Conservation (phyloP, 495 filamentous ascomycete species). For the Trichoderma virens region DNA sequence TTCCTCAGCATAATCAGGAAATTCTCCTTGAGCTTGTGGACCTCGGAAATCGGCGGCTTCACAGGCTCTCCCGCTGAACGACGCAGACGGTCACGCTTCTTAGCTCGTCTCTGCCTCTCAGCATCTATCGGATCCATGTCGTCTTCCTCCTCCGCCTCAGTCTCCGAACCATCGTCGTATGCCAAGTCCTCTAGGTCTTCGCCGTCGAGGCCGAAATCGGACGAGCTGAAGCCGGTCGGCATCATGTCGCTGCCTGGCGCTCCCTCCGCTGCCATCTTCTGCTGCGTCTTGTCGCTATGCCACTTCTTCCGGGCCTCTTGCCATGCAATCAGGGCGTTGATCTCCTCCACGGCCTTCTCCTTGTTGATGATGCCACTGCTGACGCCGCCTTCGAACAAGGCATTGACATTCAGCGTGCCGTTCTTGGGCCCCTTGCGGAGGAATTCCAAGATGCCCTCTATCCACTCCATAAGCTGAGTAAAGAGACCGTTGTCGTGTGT, state of each 20-base stretch:
- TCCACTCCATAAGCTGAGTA: slow-evolving; percentile 91
- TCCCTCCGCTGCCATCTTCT: slow-evolving; percentile 94
- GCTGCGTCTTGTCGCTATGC: slow-evolving; percentile 94
- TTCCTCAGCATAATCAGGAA: slow-evolving; percentile 80
- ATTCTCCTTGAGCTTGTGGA: slow-evolving; percentile 65
- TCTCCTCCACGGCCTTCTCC: slow-evolving; percentile 65
- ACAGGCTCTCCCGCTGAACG: slow-evolving; percentile 80
- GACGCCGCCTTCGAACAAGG: slow-evolving; percentile 71
- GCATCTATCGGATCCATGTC: slow-evolving; percentile 77
- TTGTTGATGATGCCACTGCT: slow-evolving; percentile 60
- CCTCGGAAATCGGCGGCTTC: slow-evolving; percentile 74
- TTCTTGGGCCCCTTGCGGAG: slow-evolving; percentile 74
- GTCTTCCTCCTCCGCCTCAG: slow-evolving; percentile 66
- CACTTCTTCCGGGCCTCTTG: slow-evolving; percentile 91
- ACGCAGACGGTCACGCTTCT: slow-evolving; percentile 69
- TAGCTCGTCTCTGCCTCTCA: slow-evolving; percentile 67
- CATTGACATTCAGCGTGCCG: slow-evolving; percentile 85
- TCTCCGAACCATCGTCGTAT: slow-evolving; percentile 64
- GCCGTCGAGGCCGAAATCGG: slow-evolving; percentile 84
- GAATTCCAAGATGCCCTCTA: slow-evolving; percentile 94
- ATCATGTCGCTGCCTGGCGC: slow-evolving; percentile 29
- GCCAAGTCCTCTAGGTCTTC: slow-evolving; percentile 80
- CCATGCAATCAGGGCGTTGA: slow-evolving; percentile 81
- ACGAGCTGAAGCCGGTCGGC: slow-evolving; percentile 50
- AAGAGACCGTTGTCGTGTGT: slow-evolving; percentile 97